Percentiles rank a stretch among this genome's conserved stretches.
Conservation (phyloP, 2,329 filamentous ascomycete species). For the Lachnellula subtilissima region DNA sequence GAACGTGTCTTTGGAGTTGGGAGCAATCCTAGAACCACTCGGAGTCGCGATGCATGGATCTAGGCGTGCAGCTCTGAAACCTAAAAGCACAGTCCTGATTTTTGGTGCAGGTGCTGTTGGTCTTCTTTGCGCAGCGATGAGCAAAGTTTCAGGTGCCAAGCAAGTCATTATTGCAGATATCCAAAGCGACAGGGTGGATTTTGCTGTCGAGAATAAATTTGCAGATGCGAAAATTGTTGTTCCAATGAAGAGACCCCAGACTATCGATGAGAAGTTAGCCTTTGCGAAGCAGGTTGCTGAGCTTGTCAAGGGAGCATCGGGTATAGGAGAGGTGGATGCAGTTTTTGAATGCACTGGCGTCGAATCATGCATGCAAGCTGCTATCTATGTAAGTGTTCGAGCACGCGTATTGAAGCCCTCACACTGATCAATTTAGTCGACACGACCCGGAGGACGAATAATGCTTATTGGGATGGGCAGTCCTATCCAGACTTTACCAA, state of each 20-base stretch:
- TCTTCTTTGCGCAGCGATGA: constrained; percentile 41
- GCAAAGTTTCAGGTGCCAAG: constrained; percentile 71
- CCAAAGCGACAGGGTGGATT: constrained; percentile 77
- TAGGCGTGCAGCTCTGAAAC: constrained; percentile 70
- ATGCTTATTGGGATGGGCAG: constrained; percentile 76
- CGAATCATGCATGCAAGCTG: constrained; percentile 51
- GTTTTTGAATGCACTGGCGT: constrained; percentile 56
- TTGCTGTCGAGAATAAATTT: constrained; percentile 49
- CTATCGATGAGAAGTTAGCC: constrained; percentile 29
- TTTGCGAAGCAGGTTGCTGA: constrained; percentile 34
- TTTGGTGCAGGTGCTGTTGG: constrained; percentile 94
- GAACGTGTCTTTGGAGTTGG: constrained; percentile 82
- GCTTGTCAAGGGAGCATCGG: constrained; percentile 51
- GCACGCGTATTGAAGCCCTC: constrained; percentile 52
- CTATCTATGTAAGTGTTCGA: constrained; percentile 56
- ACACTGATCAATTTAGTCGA: constrained; percentile 38
- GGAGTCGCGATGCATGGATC: constrained; percentile 85
- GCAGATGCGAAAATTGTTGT: constrained; percentile 29
- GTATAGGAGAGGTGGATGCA: constrained; percentile 58
- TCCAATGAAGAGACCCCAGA: constrained; percentile 28
- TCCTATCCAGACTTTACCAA: constrained; percentile 67
- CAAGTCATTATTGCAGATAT: constrained; percentile 94
- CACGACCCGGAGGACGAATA: constrained; percentile 63
- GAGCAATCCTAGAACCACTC: constrained; percentile 84
- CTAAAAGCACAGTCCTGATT: constrained; percentile 80